Evolutionary conservation across 1,284 basidiomycete species (phyloP).

Genomic region (Apiotrichum laibachii): DNA sequence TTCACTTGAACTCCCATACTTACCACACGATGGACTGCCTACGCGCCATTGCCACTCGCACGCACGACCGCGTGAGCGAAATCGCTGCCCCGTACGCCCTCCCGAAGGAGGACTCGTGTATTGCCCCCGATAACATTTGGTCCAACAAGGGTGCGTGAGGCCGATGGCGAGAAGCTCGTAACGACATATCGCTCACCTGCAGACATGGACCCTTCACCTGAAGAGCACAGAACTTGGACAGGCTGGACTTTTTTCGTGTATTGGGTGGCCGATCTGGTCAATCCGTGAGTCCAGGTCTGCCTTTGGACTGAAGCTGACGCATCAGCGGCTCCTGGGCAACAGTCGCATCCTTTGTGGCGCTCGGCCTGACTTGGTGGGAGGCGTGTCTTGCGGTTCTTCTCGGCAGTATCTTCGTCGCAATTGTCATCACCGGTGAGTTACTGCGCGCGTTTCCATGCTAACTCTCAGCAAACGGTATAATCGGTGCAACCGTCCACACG

Average conservation of each 20-base stretch:
- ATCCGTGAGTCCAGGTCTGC: background rate
- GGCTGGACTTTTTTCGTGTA: slow-evolving; percentile 35
- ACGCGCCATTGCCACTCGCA: no score
- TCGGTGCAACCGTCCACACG: slow-evolving; percentile 66
- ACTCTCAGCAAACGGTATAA: slow-evolving; percentile 59
- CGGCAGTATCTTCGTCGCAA: slow-evolving; percentile 31
- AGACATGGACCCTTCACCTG: slow-evolving; percentile 44
- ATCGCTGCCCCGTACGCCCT: slow-evolving; percentile 4
- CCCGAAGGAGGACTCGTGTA: slow-evolving; percentile 41
- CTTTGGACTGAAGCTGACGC: slow-evolving; percentile 4
- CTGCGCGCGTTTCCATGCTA: background rate
- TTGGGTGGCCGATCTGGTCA: slow-evolving; percentile 14
- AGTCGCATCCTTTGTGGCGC: slow-evolving; percentile 31
- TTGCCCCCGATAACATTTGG: slow-evolving; percentile 41
- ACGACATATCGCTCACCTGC: background rate
- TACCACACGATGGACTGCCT: no score
- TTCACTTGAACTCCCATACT: no score
- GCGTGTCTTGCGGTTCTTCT: slow-evolving; percentile 36
- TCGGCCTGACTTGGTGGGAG: slow-evolving; percentile 41
- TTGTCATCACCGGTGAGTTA: slow-evolving; percentile 33
- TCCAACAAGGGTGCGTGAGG: slow-evolving; percentile 37
- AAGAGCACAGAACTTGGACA: slow-evolving; percentile 39
- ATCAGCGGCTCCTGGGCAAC: slow-evolving; percentile 42
- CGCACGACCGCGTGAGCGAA: no score
- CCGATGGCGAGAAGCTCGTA: background rate